Conservation (phyloP, 108 stramenopile genomes). For the Skeletonema grethae region DNA sequence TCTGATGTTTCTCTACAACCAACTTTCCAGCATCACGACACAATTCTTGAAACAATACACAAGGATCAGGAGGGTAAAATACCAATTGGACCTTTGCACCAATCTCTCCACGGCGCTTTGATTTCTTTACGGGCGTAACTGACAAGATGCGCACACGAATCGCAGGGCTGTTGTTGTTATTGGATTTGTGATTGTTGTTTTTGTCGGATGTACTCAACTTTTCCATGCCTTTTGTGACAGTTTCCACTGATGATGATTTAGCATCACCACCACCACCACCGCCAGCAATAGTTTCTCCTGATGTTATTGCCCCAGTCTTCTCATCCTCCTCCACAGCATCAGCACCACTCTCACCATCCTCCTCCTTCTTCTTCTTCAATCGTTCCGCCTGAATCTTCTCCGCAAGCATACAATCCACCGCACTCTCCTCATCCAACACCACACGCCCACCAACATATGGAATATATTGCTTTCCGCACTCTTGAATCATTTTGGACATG, state of each 20-base stretch:
- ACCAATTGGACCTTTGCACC: slow-evolving; percentile 32
- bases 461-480: slow-evolving; percentile 39
- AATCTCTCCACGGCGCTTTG: slow-evolving; percentile 48
- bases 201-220: slow-evolving; percentile 21
- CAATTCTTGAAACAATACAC: slow-evolving; percentile 33
- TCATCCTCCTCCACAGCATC: slow-evolving; percentile 1
- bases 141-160: slow-evolving; percentile 45
- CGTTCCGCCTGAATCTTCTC: slow-evolving; percentile 25
- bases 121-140: slow-evolving; percentile 43
- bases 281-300: background rate
- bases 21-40: slow-evolving; percentile 40
- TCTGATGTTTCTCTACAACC: slow-evolving; percentile 2
- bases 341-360: slow-evolving; percentile 13
- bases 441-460: slow-evolving; percentile 26
- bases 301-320: background rate
- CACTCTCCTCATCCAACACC: slow-evolving; percentile 45
- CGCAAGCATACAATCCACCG: slow-evolving; percentile 15
- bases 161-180: slow-evolving; percentile 6
- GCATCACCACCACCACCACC: background rate
- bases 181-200: background rate
- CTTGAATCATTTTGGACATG: slow-evolving; percentile 45
- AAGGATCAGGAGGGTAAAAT: slow-evolving; percentile 48
- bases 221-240: slow-evolving; percentile 19
- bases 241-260: slow-evolving; percentile 3
- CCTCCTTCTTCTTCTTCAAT: slow-evolving; percentile 4